Evolutionary conservation across 805 yeast species (phyloP).

Genomic region (Cyberlindnera petersonii): DNA sequence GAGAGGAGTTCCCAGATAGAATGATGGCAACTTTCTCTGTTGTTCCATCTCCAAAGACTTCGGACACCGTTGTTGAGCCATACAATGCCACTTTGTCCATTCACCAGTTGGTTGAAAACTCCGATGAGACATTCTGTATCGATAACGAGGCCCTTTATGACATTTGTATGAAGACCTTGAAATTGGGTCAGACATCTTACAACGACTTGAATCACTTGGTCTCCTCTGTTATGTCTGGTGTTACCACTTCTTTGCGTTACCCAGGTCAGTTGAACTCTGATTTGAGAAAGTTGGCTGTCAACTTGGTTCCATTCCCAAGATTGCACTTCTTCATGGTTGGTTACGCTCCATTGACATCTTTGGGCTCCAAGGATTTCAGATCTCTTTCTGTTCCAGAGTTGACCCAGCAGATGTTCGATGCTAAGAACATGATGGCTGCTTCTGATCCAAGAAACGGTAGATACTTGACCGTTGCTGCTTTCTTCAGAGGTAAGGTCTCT

Average conservation of each 20-base stretch:
- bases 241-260: constrained; percentile 94
- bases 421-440: constrained; percentile 98
- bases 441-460: constrained; percentile 97
- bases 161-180: constrained; percentile 94
- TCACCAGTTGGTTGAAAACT: constrained; percentile 95
- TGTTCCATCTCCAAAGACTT: constrained; percentile 96
- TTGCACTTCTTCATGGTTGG: constrained; percentile 99
- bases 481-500: constrained; percentile 98
- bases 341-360: constrained; percentile 92
- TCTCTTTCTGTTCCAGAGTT: constrained; percentile 91
- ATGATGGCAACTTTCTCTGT: constrained; percentile 97
- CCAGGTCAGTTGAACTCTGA: constrained; percentile 97
- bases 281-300: constrained; percentile 96
- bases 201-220: constrained; percentile 84
- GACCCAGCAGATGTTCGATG: constrained; percentile 97
- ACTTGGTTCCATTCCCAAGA: constrained; percentile 98
- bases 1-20: constrained; percentile 92
- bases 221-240: constrained; percentile 97
- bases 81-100: constrained; percentile 96
- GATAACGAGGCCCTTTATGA: constrained; percentile 98
- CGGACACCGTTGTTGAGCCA: constrained; percentile 97
- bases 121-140: constrained; percentile 98
- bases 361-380: constrained; percentile 90
- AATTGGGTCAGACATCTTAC: constrained; percentile 85
- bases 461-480: constrained; percentile 96